These are phyloP conservation scores for Amanita subjunquillea DNA, from an alignment of 768 basidiomycete genomes.

Conservation along the genomic window DNA sequence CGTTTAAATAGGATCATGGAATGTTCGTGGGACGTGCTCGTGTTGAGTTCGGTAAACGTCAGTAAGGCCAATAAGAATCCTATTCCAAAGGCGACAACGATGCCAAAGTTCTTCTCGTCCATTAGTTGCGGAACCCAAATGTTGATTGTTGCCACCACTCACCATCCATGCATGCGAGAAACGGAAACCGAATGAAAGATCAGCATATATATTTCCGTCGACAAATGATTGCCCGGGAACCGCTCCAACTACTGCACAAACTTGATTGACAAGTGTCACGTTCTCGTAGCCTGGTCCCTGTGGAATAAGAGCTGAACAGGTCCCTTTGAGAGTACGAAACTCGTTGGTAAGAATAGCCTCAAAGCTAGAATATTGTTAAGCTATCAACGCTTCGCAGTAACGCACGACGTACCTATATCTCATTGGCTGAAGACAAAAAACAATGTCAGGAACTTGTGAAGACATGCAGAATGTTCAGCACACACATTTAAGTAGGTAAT, in stretches of 20 bases:
- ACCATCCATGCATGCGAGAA: conserved; percentile 33
- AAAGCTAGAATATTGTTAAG: conserved; percentile 25
- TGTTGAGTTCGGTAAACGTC: conserved; percentile 46
- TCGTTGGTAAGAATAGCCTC: conserved; percentile 76
- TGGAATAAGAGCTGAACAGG: conserved; percentile 49
- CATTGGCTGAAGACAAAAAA: background rate
- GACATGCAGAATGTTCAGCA: background rate
- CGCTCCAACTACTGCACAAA: conserved; percentile 65
- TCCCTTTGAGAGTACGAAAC: conserved; percentile 59
- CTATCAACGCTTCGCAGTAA: background rate
- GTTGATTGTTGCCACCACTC: conserved; percentile 8
- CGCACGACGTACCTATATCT: conserved; percentile 16
- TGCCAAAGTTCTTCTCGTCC: conserved; percentile 52
- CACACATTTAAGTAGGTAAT: conserved; percentile 54
- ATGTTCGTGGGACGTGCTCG: conserved; percentile 24
- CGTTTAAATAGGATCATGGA: conserved; percentile 57
- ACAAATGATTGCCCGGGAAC: conserved; percentile 50
- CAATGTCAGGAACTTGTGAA: background rate
- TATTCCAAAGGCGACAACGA: conserved; percentile 54
- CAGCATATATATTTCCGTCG: conserved; percentile 42
- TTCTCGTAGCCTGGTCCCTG: conserved; percentile 52
- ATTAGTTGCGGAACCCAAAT: background rate
- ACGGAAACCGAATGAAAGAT: conserved; percentile 37
- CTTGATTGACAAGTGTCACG: conserved; percentile 52
- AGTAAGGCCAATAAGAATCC: conserved; percentile 49